Percentiles rank a stretch among this genome's conserved stretches.
These are phyloP conservation scores for Trypanosoma platydactyli DNA, from an alignment of 208 protist genomes.

Conservation along the genomic window DNA sequence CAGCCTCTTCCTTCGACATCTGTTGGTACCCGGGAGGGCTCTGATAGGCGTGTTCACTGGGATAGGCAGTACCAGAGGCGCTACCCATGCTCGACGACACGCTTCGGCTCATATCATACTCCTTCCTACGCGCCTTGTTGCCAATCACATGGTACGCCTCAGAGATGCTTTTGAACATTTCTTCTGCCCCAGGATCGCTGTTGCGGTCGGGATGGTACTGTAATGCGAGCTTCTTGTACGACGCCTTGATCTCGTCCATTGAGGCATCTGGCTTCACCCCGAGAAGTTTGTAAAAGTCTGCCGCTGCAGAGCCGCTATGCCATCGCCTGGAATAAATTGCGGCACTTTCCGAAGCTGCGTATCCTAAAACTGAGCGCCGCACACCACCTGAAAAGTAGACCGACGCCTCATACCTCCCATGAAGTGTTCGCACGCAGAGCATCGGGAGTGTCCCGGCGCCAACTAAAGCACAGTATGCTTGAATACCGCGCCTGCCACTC, in stretches of 20 bases:
- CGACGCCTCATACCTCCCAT: not conserved
- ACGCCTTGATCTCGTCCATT: slow-evolving; percentile 87
- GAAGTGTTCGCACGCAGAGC: not conserved
- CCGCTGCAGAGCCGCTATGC: slow-evolving; percentile 27
- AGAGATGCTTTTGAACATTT: slow-evolving; percentile 87
- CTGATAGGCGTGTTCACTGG: slow-evolving; percentile 16
- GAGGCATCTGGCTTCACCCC: slow-evolving; percentile 73
- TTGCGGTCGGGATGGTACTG: slow-evolving; percentile 92
- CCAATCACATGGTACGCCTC: slow-evolving; percentile 85
- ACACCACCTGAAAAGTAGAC: not conserved
- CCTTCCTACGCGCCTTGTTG: slow-evolving; percentile 63
- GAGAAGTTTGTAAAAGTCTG: slow-evolving; percentile 79
- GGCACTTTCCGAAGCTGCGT: not conserved
- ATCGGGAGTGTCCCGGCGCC: not conserved
- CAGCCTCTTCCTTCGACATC: slow-evolving; percentile 89
- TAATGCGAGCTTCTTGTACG: slow-evolving; percentile 89
- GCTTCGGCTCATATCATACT: slow-evolving; percentile 74
- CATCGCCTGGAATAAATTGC: slow-evolving; percentile 10
- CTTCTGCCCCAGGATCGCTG: slow-evolving; percentile 73
- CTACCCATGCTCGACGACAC: slow-evolving; percentile 29
- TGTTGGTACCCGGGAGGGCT: slow-evolving; percentile 49
- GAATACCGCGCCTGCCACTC: not conserved
- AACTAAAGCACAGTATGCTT: not conserved
- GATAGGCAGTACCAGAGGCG: slow-evolving; percentile 21
- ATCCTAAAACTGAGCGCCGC: not conserved